Conservation (phyloP, 164 flowering plant genomes). For the Berberis thunbergii region DNA sequence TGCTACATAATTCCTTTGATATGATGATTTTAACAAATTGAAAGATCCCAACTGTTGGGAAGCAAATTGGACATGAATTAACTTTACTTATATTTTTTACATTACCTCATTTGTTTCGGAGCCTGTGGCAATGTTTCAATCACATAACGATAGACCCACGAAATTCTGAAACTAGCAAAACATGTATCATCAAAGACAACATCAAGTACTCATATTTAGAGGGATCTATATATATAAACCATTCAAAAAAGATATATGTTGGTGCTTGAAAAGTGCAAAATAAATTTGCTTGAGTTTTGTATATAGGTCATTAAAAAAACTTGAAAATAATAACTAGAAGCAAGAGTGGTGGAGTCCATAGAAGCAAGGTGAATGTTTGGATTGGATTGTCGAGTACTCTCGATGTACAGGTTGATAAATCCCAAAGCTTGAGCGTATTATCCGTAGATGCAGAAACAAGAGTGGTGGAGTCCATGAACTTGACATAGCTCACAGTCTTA, state of each 20-base stretch:
- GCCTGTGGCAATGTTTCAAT: slow-evolving; percentile 89
- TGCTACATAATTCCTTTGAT: too few relatives aligned
- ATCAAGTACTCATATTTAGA: neutral
- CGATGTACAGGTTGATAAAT: neutral
- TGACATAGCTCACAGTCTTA: slow-evolving; percentile 1
- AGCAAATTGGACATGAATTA: neutral
- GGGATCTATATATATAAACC: too few relatives aligned
- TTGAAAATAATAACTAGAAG: too few relatives aligned
- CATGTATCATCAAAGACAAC: neutral
- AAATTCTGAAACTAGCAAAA: slow-evolving; percentile 60
- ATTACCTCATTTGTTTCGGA: slow-evolving; percentile 97
- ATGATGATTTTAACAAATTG: too few relatives aligned
- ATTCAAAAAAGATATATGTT: too few relatives aligned
- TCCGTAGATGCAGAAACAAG: slow-evolving; percentile 4
- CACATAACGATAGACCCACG: slow-evolving; percentile 84
- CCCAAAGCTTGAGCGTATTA: slow-evolving; percentile 2
- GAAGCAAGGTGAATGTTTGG: slow-evolving; percentile 6
- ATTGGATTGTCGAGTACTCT: neutral
- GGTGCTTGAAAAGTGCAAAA: too few relatives aligned
- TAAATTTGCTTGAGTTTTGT: too few relatives aligned
- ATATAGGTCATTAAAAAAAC: too few relatives aligned
- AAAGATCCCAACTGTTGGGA: neutral
- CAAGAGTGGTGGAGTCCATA: too few relatives aligned
- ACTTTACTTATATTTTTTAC: neutral
- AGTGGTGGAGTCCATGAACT: neutral